Evolutionary conservation across 345 rosid genomes (phyloP).

Genomic region (Eucalyptus tenuipes): DNA sequence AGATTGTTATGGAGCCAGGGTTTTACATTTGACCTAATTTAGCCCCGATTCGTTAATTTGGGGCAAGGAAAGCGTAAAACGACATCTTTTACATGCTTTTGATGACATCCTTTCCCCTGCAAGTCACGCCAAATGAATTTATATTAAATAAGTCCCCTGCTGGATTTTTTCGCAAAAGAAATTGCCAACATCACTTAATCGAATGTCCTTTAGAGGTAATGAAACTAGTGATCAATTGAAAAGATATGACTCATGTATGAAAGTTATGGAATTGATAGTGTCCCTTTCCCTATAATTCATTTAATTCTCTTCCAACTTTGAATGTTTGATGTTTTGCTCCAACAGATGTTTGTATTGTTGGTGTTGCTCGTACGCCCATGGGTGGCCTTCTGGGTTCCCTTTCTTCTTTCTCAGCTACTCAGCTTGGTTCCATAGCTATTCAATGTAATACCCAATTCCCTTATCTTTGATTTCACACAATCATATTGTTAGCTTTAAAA

Average conservation of each 20-base stretch:
- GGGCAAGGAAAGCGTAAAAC: neutral
- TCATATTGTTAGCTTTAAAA: neutral
- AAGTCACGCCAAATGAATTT: neutral
- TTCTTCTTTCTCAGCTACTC: slow-evolving; percentile 67
- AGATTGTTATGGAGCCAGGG: neutral
- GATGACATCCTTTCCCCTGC: neutral
- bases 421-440: slow-evolving; percentile 81
- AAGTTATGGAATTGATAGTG: neutral
- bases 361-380: slow-evolving; percentile 85
- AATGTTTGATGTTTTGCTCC: neutral
- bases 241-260: neutral
- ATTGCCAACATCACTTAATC: neutral
- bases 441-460: slow-evolving; percentile 15
- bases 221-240: neutral
- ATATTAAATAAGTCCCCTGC: neutral
- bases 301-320: neutral
- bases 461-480: neutral
- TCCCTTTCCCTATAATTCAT: neutral
- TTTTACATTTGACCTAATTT: neutral
- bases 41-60: neutral
- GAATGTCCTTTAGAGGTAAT: neutral
- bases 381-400: slow-evolving; percentile 85
- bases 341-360: slow-evolving; percentile 92
- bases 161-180: neutral
- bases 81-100: neutral